Evolutionary conservation across 2,329 filamentous ascomycete genomes (phyloP), one percentile per base, ranked within the genome.

Genomic region (Apiospora saccharicola): DNA sequence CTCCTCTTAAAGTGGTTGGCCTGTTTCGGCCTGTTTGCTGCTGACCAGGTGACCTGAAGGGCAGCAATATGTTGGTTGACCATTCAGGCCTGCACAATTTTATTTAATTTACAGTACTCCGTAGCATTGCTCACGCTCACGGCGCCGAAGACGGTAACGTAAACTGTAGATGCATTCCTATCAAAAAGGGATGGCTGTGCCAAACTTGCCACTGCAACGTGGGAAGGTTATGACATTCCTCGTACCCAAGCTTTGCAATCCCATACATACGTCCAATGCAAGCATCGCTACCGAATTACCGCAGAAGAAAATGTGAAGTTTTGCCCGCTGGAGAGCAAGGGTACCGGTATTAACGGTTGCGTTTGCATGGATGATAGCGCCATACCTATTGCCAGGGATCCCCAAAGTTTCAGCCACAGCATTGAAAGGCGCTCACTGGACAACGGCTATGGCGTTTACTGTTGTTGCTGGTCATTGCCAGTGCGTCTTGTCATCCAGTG

Each of bases 391-490:
- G 51, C 26, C 37, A 70, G 69, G 69, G 51, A 44, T 68, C 13
- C 22, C 47, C 69, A 64, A 70, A 16, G 69, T 70, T 70, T 70
- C 69, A 70, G 69, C 69, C 69, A 70, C 51, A 47, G 41, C 51
- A 14, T 70, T 24, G n/a, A 47, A 47, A 70, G n/a, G 57, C 47
- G 44, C 7, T 70, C 68, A 70, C 68, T 70, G 68, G 68, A 4
- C 34, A 47, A 43, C 49, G 68, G n/a, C 44, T 64, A 64, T n/a
- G 57, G 68, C 47, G 44, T 26, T 37, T 16, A 16, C 49, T 70
- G 47, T 43, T n/a, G 26, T 37, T 70, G 69, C 30, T 24, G 43
- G 47, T 26, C 34, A 19, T n/a, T 70, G 69, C 30, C 37, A 43
- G 26, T 22, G 44, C n/a, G 19, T 30, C 47, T 47, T 70, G 49